Evolutionary conservation across 257 asterid species (phyloP).

Genomic region (Solanum medicagineum): DNA sequence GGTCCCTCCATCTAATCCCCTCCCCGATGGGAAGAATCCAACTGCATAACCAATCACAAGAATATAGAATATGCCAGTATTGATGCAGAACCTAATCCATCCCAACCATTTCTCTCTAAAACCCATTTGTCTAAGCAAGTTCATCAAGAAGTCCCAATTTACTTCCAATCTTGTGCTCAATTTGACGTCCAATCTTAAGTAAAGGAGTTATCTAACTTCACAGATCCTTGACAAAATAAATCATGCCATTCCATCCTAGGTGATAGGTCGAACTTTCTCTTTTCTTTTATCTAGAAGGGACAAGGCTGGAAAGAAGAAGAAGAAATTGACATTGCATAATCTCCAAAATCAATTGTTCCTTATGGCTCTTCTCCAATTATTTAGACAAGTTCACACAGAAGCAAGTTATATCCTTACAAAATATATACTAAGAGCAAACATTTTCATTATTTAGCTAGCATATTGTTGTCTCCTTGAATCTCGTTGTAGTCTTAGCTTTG

Average conservation of each 20-base stretch:
- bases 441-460: neutral
- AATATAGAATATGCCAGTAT: too few relatives aligned
- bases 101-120: too few relatives aligned
- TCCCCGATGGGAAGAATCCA: too few relatives aligned
- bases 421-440: neutral
- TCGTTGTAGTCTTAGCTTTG: neutral
- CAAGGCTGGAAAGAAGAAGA: neutral
- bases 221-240: neutral
- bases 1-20: too few relatives aligned
- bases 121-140: too few relatives aligned
- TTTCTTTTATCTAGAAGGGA: neutral
- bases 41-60: too few relatives aligned
- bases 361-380: neutral
- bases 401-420: neutral
- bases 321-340: neutral
- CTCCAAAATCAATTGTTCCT: neutral
- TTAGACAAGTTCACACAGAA: neutral
- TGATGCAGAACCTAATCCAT: too few relatives aligned
- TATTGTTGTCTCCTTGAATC: neutral
- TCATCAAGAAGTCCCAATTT: too few relatives aligned
- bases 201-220: neutral
- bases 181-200: neutral
- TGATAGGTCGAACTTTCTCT: neutral
- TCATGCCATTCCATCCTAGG: neutral
- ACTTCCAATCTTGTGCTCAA: neutral